Base-by-base conservation (phyloP, 352 stramenopile species). In the Phytophthora meadii region DNA sequence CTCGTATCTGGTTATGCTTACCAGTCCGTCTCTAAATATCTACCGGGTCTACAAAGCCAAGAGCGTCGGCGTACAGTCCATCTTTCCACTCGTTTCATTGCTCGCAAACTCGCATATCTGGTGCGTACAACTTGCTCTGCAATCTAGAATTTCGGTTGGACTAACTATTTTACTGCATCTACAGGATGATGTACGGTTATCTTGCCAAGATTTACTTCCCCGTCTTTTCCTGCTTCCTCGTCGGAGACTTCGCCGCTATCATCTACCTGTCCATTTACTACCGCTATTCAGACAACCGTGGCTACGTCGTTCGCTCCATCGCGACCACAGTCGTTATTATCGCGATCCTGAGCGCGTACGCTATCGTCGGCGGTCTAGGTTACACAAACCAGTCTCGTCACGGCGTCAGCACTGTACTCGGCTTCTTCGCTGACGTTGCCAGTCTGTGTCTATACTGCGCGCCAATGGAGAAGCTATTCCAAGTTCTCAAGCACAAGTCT, bases 361-460 rank as follows among this genome's bases (percentile, higher is more conserved):
- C 62, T 10, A 56, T 85, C 6, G 42, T 88, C 5, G 81, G 74
- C 14, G 58, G 53, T 15, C 54, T 58, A 2, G 72, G 73, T 1
- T 45, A 59, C 37, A 79, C 76, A 5, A 52, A 62, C 25, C 72
- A 84, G 25, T 65, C 32, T 17, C 54, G 73, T 0, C 34, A 70
- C n/a, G 60, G 67, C n/a, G 74, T 83, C 5, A 74, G 67, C 12
- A 54, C 65, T 15, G 61, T 69, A 1, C 36, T 84, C 5, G 76
- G 79, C 0, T 76, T 70, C 50, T 65, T 84, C 22, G 72, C 74
- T 12, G 79, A 81, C n/a, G 51, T 70, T 2, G 70, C 77, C 6
- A 77, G 63, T 15, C 41, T 86, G n/a, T 61, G 76, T 5, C 36
- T 88, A 4, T 87, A 86, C 45, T 68, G 63, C 32, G 78, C 77